A percentile compares a stretch with the other conserved stretches of the same genome.
Evolutionary conservation across 139 green algal species (phyloP).

Genomic region (Pycnococcus provasolii): DNA sequence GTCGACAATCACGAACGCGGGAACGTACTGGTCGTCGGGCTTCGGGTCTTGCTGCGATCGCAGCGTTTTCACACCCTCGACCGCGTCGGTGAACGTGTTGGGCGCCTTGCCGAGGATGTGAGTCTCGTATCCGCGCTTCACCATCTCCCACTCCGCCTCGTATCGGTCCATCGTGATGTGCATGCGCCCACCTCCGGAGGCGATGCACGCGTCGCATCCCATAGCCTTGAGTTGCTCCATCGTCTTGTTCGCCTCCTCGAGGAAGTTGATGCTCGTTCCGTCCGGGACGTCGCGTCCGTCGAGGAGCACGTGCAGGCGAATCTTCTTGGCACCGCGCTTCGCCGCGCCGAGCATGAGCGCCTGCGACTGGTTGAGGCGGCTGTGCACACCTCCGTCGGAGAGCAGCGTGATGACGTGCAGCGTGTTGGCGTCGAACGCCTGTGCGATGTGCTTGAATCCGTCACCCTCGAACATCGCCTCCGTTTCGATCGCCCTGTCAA

Average conservation of each 20-base stretch:
- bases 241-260: slow-evolving; percentile 56
- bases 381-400: slow-evolving; percentile 87
- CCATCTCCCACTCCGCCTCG: slow-evolving; percentile 91
- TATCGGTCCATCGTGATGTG: slow-evolving; percentile 93
- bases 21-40: slow-evolving; percentile 39
- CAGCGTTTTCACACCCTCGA: slow-evolving; percentile 60
- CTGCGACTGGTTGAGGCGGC: slow-evolving; percentile 70
- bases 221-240: slow-evolving; percentile 38
- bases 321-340: slow-evolving; percentile 66
- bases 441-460: slow-evolving; percentile 70
- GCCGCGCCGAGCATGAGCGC: slow-evolving; percentile 50
- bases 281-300: slow-evolving; percentile 89
- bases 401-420: slow-evolving; percentile 92
- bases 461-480: slow-evolving; percentile 61
- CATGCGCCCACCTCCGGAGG: slow-evolving; percentile 88
- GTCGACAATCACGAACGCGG: slow-evolving; percentile 50
- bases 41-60: slow-evolving; percentile 33
- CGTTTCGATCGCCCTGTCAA: slow-evolving; percentile 76
- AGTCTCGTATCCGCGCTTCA: slow-evolving; percentile 81
- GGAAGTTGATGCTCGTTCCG: slow-evolving; percentile 61
- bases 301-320: slow-evolving; percentile 82
- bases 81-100: slow-evolving; percentile 61
- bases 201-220: slow-evolving; percentile 68
- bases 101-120: slow-evolving; percentile 78
- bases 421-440: slow-evolving; percentile 66